These are phyloP conservation scores for Picea abies DNA, from an alignment of 83 land plant genomes.

Conservation along the genomic window DNA sequence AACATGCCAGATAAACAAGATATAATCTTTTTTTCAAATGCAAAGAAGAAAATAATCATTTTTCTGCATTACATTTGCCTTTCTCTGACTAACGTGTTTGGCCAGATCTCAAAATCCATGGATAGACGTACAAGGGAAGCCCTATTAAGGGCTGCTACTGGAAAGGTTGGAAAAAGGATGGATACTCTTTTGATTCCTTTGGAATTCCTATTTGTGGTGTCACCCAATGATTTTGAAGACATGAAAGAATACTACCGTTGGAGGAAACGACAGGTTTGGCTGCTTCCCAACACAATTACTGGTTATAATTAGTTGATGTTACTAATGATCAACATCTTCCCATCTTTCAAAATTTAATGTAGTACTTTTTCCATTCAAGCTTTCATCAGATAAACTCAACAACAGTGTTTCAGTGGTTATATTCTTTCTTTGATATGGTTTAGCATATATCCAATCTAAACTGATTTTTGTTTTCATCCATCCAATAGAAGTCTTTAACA, in stretches of 20 bases:
- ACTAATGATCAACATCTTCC: no score
- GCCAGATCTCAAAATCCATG: conserved; percentile 38
- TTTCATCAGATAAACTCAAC: no score
- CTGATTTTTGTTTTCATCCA: not conserved
- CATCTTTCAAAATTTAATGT: no score
- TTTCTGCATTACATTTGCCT: no score
- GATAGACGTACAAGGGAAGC: conserved; percentile 52
- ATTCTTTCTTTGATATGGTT: no score
- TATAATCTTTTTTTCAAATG: no score
- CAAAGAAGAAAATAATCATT: no score
- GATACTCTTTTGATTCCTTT: conserved; percentile 50
- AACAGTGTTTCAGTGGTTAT: no score
- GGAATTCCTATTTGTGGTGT: conserved; percentile 46
- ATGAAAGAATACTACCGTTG: conserved; percentile 35
- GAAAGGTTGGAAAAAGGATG: conserved; percentile 57
- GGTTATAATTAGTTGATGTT: not conserved
- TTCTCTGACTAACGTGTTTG: conserved; percentile 3
- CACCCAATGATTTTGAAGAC: conserved; percentile 37
- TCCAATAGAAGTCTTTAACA: not conserved
- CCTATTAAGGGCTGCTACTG: conserved; percentile 43
- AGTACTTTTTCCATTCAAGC: no score
- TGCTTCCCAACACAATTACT: not conserved
- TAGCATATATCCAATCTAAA: no score
- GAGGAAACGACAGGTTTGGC: conserved; percentile 45
- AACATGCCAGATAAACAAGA: no score